These are phyloP conservation scores for Metschnikowia proteae DNA, from an alignment of 805 yeast species.

Conservation along the genomic window DNA sequence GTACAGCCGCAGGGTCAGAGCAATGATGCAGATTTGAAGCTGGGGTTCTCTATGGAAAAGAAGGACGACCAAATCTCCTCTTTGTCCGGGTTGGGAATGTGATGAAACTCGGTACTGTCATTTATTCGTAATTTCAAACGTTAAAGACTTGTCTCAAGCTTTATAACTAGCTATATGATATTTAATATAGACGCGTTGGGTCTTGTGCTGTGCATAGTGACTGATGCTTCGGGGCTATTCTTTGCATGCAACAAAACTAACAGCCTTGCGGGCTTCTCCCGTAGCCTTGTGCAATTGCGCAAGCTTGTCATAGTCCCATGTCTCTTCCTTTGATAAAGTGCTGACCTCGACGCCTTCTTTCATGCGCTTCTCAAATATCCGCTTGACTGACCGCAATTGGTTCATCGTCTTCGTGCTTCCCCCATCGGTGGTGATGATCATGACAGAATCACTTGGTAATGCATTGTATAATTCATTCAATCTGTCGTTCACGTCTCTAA, in stretches of 20 bases:
- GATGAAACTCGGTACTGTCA: neutral
- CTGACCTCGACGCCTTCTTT: slow-evolving; percentile 42
- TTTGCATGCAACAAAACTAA: slow-evolving; percentile 46
- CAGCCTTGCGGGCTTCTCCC: slow-evolving; percentile 54
- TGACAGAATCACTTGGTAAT: slow-evolving; percentile 55
- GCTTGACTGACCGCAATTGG: slow-evolving; percentile 42
- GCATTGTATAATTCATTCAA: slow-evolving; percentile 46
- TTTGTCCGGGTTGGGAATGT: slow-evolving; percentile 21
- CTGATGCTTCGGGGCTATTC: neutral
- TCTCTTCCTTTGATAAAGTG: slow-evolving; percentile 33
- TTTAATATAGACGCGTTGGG: neutral
- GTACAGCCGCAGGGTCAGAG: slow-evolving; percentile 19
- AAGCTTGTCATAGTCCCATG: slow-evolving; percentile 55
- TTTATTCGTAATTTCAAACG: neutral
- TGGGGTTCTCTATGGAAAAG: slow-evolving; percentile 23
- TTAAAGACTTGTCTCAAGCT: neutral
- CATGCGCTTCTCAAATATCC: slow-evolving; percentile 42
- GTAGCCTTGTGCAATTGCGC: slow-evolving; percentile 46
- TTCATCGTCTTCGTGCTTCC: slow-evolving; percentile 55
- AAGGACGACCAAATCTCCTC: slow-evolving; percentile 25
- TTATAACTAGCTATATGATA: slow-evolving; percentile 1
- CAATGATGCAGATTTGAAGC: slow-evolving; percentile 19
- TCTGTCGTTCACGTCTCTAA: slow-evolving; percentile 39
- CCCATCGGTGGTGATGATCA: slow-evolving; percentile 60
- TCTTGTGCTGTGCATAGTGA: slow-evolving; percentile 1